phyloP scores from a whole-genome alignment of 179 eudicot genomes.

The Sideroxylon spinosum region DNA sequence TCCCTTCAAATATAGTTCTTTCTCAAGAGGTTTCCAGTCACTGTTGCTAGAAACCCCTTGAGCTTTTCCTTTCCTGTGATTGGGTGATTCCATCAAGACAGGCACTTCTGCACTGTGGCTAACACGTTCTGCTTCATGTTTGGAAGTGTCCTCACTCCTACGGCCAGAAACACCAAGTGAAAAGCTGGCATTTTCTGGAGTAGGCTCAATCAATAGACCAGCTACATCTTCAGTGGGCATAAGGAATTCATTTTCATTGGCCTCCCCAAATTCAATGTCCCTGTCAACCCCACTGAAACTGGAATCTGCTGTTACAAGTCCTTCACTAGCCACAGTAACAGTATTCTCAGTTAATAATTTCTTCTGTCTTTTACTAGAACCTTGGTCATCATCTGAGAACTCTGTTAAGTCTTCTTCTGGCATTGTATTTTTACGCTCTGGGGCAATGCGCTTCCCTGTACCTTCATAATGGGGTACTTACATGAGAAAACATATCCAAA shows the following conservation, averaged over 20 bases:
- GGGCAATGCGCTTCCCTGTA: slow-evolving; percentile 32
- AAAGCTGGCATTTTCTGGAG: slow-evolving; percentile 14
- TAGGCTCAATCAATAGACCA: slow-evolving; percentile 10
- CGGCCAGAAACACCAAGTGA: not conserved
- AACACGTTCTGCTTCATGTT: slow-evolving; percentile 27
- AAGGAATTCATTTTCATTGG: slow-evolving; percentile 18
- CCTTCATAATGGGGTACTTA: slow-evolving; percentile 17
- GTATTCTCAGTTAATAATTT: slow-evolving; percentile 23
- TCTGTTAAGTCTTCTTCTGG: slow-evolving; percentile 17
- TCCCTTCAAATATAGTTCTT: slow-evolving; percentile 78
- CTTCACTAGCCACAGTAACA: slow-evolving; percentile 14
- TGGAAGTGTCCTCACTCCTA: slow-evolving; percentile 18
- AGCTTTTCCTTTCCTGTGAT: slow-evolving; percentile 20
- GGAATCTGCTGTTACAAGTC: slow-evolving; percentile 17
- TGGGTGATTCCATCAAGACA: slow-evolving; percentile 28
- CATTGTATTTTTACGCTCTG: slow-evolving; percentile 24
- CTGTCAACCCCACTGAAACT: slow-evolving; percentile 19
- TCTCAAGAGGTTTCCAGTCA: slow-evolving; percentile 81
- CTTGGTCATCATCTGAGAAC: slow-evolving; percentile 25
- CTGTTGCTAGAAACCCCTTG: slow-evolving; percentile 24
- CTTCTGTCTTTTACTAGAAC: slow-evolving; percentile 49
- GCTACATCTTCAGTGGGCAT: slow-evolving; percentile 18
- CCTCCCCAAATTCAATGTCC: slow-evolving; percentile 14
- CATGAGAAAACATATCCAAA: slow-evolving; percentile 1
- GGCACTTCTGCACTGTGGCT: slow-evolving; percentile 18